These are phyloP conservation scores for Myriosclerotinia scirpicola DNA, from an alignment of 2,329 filamentous ascomycete genomes.

Conservation along the genomic window DNA sequence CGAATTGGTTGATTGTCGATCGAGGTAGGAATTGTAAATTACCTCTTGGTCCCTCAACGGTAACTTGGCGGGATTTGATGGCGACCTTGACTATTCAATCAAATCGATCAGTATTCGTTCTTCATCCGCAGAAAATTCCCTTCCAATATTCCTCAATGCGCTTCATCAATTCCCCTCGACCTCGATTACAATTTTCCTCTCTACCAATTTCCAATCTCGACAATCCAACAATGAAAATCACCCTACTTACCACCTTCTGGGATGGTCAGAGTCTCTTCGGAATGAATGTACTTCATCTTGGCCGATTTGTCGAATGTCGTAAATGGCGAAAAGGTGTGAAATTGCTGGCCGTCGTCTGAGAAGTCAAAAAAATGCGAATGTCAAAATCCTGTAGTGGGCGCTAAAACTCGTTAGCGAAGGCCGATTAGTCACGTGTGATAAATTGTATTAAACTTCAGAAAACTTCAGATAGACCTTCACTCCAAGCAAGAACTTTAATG, in stretches of 20 bases:
- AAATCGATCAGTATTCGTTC: constrained; percentile 42
- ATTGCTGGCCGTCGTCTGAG: constrained; percentile 25
- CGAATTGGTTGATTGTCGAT: constrained; percentile 26
- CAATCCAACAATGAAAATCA: not conserved
- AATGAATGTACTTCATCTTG: constrained; percentile 99
- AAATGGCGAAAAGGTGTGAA: constrained; percentile 25
- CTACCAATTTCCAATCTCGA: constrained; percentile 1
- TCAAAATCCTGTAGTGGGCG: constrained; percentile 24
- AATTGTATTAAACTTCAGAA: not conserved
- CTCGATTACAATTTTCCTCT: constrained; percentile 3
- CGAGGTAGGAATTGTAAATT: constrained; percentile 43
- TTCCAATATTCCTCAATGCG: constrained; percentile 13
- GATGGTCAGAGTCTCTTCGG: constrained; percentile 90
- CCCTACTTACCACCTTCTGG: constrained; percentile 87
- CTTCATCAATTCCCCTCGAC: constrained; percentile 18
- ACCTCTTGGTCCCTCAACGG: constrained; percentile 95
- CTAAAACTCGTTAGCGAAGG: constrained; percentile 22
- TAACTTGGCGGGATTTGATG: constrained; percentile 96
- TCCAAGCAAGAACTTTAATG: constrained; percentile 8
- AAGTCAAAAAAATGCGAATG: constrained; percentile 22
- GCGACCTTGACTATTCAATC: constrained; percentile 79
- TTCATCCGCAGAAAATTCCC: constrained; percentile 21
- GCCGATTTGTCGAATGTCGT: constrained; percentile 40
- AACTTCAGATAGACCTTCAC: not conserved
- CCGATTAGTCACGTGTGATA: constrained; percentile 14